Evolutionary conservation across 139 green algal species (phyloP).

Genomic region (Gonium pectorale): DNA sequence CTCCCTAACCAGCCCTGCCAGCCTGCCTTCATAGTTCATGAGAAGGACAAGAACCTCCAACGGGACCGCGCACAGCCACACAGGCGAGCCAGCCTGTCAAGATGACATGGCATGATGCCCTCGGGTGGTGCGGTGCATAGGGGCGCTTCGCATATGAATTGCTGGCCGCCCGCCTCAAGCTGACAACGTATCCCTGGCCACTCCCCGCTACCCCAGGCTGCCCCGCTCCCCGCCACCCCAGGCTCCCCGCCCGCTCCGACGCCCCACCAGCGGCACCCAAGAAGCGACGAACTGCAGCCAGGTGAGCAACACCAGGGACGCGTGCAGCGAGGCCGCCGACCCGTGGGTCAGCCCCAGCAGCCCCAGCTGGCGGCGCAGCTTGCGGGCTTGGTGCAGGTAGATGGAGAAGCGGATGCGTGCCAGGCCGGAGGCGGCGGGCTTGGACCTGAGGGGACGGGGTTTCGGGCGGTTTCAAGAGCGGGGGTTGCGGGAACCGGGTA

Average conservation of each 20-base stretch:
- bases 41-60: no score
- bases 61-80: no score
- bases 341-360: not conserved
- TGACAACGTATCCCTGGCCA: not conserved
- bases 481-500: not conserved
- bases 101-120: not conserved
- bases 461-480: not conserved
- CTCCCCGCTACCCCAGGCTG: not conserved
- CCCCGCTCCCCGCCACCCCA: not conserved
- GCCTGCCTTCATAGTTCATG: no score
- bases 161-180: no score
- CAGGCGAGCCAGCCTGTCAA: no score
- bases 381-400: conserved; percentile 4
- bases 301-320: not conserved
- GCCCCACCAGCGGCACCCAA: conserved; percentile 3
- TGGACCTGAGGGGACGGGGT: not conserved
- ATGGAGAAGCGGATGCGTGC: not conserved
- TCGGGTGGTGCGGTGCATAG: not conserved
- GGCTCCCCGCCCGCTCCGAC: not conserved
- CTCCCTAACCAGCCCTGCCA: no score
- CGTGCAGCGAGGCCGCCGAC: not conserved
- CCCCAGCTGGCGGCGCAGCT: conserved; percentile 1
- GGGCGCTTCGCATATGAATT: no score
- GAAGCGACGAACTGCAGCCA: not conserved
- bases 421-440: not conserved